Evolutionary conservation across 2,329 filamentous ascomycete genomes (phyloP), one percentile per base, ranked within the genome.

Genomic region (Catunica adiposa): DNA sequence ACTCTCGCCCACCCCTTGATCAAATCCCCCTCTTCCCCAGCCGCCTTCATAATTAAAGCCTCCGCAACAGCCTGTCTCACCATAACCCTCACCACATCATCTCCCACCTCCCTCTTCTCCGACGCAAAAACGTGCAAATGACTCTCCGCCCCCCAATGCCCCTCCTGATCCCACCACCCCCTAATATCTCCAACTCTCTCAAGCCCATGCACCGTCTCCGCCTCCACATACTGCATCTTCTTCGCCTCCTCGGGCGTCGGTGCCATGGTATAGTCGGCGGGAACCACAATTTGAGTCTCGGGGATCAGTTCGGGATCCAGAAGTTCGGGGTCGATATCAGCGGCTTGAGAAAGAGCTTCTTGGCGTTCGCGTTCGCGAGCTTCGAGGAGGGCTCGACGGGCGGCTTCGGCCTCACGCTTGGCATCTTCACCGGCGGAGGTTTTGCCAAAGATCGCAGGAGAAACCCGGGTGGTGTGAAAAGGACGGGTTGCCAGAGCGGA

Each of bases 11-110:
- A 60, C 3, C 61, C 56, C 1, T 58, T 61, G 26, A 61, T 60
- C 42, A 70, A 62, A 14, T 59, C 56, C 5, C 64, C 65, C 2
- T 62, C 60, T 52, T 69, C 61, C 29, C 52, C 56, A 53, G 58
- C 55, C 34, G 44, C 54, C 59, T 65, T 63, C 37, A 78, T 64
- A 1, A 72, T 70, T 0, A 77, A 64, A 1, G 71, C 69, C 67
- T 81, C 78, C 3, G 76, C 64, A 0, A 80, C 67, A 1, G 77
- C 77, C 52, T 74, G 68, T 46, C 74, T 67, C 34, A 75, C 73
- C 15, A 80, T 63, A 9, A 75, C 61, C 1, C 64, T 65, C 46
- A 55, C 54, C 25, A 67, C 63, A 31, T 78, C 72, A 26, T 65
- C 63, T 20, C 17, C 15, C 14, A 48, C 3, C 14, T 22, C 40